Evolutionary conservation across 805 yeast species (phyloP), one percentile per base, ranked within the genome.

Genomic region (Blastobotrys peoriensis): DNA sequence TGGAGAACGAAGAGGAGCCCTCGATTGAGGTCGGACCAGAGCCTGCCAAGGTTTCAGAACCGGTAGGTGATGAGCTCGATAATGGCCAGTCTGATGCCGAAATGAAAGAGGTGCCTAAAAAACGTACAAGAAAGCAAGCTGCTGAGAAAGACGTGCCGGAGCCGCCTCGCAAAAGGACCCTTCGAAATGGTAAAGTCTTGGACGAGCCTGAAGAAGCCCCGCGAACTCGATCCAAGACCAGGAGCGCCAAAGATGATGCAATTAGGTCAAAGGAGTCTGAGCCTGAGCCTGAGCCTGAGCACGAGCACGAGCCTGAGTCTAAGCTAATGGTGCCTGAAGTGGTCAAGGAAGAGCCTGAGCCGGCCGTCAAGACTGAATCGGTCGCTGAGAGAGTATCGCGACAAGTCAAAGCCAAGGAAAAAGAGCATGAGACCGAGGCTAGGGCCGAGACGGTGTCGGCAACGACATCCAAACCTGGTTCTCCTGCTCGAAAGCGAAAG

Each of bases 11-110:
- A 15, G 41, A 15, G 13, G 41, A 9, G 13, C 2, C 21, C n/a
- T 9, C 21, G 15, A 27, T 13, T 3, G 25, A n/a, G 3, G n/a
- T 5, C 5, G n/a, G 13, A 4, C 21, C 10, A 21, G 33, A 25
- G 22, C 8, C 20, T 3, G 25, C 21, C 15, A 38, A 40, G 36
- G 40, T 3, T 15, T 13, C 30, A 21, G 43, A 33, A 21, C 30
- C 19, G 33, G 33, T 41, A 15, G 18, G 13, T n/a, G 28, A 34
- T 25, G 44, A 41, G 30, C 5, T 13, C 5, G 44, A 41, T 28
- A 36, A 34, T 13, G 36, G 33, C 10, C 18, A 21, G 21, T 4
- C 20, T 8, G 41, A 10, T n/a, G 15, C 8, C 13, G 4, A 19
- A 3, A 16, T 19, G 38, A 20, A 36, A 36, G 27, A 23, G 3